Evolutionary conservation across 768 basidiomycete species (phyloP).

Genomic region (Ephemerocybe angulata): DNA sequence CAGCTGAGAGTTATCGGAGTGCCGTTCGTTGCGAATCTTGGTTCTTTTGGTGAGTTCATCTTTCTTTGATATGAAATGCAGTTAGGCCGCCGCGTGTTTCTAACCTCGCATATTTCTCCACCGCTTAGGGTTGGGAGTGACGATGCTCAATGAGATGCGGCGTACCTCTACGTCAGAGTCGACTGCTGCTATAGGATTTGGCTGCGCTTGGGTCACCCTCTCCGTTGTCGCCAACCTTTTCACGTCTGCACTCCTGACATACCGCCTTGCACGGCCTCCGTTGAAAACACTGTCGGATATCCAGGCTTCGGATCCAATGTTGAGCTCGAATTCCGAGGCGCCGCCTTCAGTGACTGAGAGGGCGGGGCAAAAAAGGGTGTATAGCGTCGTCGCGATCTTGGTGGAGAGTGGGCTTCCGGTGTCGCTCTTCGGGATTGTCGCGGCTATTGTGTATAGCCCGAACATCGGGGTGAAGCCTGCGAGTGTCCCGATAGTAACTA

Average conservation of each 20-base stretch:
- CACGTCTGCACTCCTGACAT: background rate
- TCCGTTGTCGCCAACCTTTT: background rate
- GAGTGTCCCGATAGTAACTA: background rate
- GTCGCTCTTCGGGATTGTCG: background rate
- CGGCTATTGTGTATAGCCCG: background rate
- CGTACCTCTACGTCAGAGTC: background rate
- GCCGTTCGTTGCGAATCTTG: background rate
- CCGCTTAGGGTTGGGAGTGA: no score
- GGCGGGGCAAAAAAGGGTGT: no score
- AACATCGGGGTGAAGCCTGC: background rate
- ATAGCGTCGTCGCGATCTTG: background rate
- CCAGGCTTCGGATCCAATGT: no score
- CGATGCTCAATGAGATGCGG: background rate
- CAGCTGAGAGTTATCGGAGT: background rate
- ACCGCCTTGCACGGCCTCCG: background rate
- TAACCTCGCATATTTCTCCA: no score
- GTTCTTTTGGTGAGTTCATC: background rate
- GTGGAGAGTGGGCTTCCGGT: background rate
- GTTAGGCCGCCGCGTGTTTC: no score
- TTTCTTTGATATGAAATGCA: no score
- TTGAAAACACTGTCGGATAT: no score
- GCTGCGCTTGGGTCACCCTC: background rate
- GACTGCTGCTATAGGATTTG: background rate
- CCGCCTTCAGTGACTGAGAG: no score
- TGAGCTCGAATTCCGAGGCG: no score